Evolutionary conservation across 2,329 filamentous ascomycete genomes (phyloP), one percentile per base, ranked within the genome.

Genomic region (Fusarium nodosum): DNA sequence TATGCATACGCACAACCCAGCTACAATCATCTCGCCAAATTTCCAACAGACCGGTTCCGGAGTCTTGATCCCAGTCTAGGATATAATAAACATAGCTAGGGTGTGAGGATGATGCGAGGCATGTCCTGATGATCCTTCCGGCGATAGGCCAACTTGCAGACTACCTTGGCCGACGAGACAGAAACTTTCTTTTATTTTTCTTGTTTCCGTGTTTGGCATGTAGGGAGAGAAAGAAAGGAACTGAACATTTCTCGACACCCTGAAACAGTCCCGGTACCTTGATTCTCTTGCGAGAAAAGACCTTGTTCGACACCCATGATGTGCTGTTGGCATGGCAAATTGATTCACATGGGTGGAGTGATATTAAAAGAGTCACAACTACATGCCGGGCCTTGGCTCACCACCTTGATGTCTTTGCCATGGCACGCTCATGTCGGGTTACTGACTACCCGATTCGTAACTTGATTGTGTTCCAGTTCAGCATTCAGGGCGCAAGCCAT

Each of bases 21-120:
- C 38, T 56, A 48, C 52, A 47, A 41, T 55, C 57, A 52, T 71
- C 60, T 74, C 64, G 56, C 52, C 67, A 68, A 69, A 69, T 56
- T 66, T 67, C 60, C 62, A 74, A 56, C 68, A 48, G 52, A 22
- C 20, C 39, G 72, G 72, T 68, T 70, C 68, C 48, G 59, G 58
- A 51, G 59, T 26, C 20, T 28, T 61, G 39, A 46, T 48, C 24
- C 45, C 44, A 63, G 30, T 42, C 63, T 48, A 53, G 34, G 56
- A 47, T 47, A 16, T 28, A 38, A 38, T 34, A 34, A 38, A 26
- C 18, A 31, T 39, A 60, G 31, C 60, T 52, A 66, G 65, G 46
- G 41, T 38, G 31, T 36, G 5, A 28, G 15, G 47, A 50, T n/a
- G 47, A 26, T 28, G 24, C 33, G 24, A 28, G 44, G 26, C 26